Percentiles rank a stretch among this genome's conserved stretches.
Conservation (phyloP, 495 filamentous ascomycete species). For the Aspergillus incahuasiensis region DNA sequence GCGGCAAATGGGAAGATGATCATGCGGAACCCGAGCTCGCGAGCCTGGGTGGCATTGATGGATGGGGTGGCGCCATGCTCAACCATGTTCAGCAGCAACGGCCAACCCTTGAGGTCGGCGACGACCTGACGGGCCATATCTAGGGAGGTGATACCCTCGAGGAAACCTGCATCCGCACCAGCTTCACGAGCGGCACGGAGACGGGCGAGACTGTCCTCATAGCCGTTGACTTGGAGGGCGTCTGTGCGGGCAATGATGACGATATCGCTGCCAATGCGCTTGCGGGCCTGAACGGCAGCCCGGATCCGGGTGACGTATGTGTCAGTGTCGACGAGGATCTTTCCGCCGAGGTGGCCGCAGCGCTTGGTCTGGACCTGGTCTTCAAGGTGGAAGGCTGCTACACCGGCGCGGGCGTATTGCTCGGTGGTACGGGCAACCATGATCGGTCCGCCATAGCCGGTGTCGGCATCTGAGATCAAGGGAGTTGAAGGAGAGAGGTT, state of each 20-base stretch:
- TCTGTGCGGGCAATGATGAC: conserved; percentile 70
- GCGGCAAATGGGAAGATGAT: conserved; percentile 58
- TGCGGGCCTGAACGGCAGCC: conserved; percentile 47
- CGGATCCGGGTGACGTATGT: conserved; percentile 57
- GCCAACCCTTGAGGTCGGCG: conserved; percentile 52
- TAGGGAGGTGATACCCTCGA: conserved; percentile 42
- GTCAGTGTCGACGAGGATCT: conserved; percentile 52
- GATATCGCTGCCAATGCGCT: conserved; percentile 52
- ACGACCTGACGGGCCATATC: conserved; percentile 36
- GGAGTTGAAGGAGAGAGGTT: conserved; percentile 43
- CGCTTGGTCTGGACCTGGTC: conserved; percentile 68
- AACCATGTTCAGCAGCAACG: conserved; percentile 64
- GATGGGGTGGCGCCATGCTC: conserved; percentile 54
- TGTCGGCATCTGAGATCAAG: conserved; percentile 68
- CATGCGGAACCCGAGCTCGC: conserved; percentile 57
- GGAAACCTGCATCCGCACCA: conserved; percentile 62
- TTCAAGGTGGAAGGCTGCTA: conserved; percentile 69
- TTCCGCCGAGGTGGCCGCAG: conserved; percentile 60
- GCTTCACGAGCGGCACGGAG: conserved; percentile 51
- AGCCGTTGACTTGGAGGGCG: conserved; percentile 56
- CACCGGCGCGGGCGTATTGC: conserved; percentile 60
- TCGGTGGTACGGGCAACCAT: conserved; percentile 60
- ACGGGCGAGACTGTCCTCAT: conserved; percentile 54
- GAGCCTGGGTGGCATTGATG: conserved; percentile 54
- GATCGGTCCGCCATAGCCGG: conserved; percentile 60